Percentiles rank a stretch among this genome's conserved stretches.
Conservation (phyloP, 2,329 filamentous ascomycete species). For the Trichophyton rubrum region DNA sequence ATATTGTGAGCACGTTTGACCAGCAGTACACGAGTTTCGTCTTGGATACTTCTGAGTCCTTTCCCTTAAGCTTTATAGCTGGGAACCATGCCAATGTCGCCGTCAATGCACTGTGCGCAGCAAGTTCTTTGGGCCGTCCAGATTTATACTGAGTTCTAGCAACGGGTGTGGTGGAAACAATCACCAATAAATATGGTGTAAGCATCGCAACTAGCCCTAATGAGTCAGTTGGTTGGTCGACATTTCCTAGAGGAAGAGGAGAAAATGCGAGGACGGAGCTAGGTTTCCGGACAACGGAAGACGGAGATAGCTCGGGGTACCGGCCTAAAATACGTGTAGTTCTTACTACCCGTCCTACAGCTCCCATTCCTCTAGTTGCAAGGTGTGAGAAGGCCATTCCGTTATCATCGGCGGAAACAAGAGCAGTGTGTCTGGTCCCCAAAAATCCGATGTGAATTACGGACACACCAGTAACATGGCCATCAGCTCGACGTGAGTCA, state of each 20-base stretch:
- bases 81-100: constrained; percentile 96
- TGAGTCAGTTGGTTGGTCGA: constrained; percentile 73
- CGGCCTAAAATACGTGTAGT: constrained; percentile 82
- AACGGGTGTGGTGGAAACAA: constrained; percentile 91
- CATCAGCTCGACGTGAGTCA: constrained; percentile 58
- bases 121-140: constrained; percentile 77
- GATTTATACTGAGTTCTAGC: constrained; percentile 96
- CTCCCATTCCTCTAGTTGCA: constrained; percentile 77
- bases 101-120: constrained; percentile 79
- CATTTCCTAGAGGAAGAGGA: constrained; percentile 82
- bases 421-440: constrained; percentile 80
- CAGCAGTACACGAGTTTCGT: constrained; percentile 92
- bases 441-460: constrained; percentile 91
- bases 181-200: constrained; percentile 87
- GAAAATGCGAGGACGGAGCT: constrained; percentile 91
- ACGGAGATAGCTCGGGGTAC: constrained; percentile 58
- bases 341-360: constrained; percentile 73
- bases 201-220: constrained; percentile 90
- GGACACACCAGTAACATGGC: constrained; percentile 64
- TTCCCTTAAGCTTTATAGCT: constrained; percentile 76
- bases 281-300: constrained; percentile 61
- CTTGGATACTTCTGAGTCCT: constrained; percentile 53
- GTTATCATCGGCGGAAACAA: constrained; percentile 86
- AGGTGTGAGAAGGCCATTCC: constrained; percentile 99
- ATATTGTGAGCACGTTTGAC: constrained; percentile 91